Conservation (phyloP, 139 green algal species). For the Desmodesmus armatus region DNA sequence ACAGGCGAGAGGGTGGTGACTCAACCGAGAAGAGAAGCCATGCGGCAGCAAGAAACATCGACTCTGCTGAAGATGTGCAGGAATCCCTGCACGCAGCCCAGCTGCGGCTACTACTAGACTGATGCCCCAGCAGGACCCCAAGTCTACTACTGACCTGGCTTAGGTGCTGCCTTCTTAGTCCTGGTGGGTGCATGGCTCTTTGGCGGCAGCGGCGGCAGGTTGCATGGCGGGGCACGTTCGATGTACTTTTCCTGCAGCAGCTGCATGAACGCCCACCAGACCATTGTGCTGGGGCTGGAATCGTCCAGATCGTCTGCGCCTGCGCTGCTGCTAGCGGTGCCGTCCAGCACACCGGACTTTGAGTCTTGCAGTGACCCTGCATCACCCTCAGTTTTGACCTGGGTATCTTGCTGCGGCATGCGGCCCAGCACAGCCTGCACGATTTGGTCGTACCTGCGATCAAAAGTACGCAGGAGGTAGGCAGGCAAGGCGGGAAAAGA, state of each 20-base stretch:
- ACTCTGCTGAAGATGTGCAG: too few species aligned
- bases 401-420: not conserved
- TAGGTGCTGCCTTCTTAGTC: conserved; percentile 25
- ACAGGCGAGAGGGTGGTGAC: too few species aligned
- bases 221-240: conserved; percentile 29
- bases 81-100: too few species aligned
- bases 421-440: not conserved
- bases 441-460: conserved; percentile 30
- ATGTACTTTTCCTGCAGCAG: conserved; percentile 38
- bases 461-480: too few species aligned
- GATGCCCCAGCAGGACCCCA: not conserved
- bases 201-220: conserved; percentile 16
- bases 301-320: not conserved
- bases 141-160: not conserved
- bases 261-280: conserved; percentile 40
- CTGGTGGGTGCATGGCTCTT: not conserved
- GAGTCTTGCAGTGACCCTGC: not conserved
- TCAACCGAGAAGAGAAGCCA: too few species aligned
- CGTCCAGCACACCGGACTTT: not conserved
- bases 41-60: too few species aligned
- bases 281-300: not conserved
- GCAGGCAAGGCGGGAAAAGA: too few species aligned
- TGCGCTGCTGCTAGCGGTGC: not conserved
- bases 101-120: not conserved
- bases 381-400: not conserved